Evolutionary conservation across 2,329 filamentous ascomycete species (phyloP), one percentile per base, ranked within the genome.

Genomic region (Fonsecaea erecta): DNA sequence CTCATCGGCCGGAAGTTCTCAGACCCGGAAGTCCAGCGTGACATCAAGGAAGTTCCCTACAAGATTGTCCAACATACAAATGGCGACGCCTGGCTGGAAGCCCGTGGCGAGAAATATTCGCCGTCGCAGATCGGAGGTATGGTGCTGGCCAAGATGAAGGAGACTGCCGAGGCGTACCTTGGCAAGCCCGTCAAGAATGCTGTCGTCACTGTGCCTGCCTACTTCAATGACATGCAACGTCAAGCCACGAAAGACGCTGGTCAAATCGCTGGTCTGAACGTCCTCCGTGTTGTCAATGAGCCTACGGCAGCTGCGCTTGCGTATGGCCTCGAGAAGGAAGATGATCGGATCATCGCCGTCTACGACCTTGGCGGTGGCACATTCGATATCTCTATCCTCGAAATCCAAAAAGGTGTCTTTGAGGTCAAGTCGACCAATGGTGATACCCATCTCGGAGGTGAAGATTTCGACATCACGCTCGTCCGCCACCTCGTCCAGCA

Each of bases 371-470:
- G 93, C 84, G 93, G 93, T 87, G 93, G 93, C 88, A 98, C 93
- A 74, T 98, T 98, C 82, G 94, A 98, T 92, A 96, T 98, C 81
- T 97, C 93, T 70, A 89, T 97, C 69, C 90, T 98, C 16, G 93
- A 97, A 83, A 97, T 98, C 77, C 93, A 97, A 84, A 93, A 93
- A 81, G 94, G 94, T 80, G 93, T 98, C 63, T 98, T 98, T 80
- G 94, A 97, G 85, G 94, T 98, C 81, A 97, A 97, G 88, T 96
- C 94, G 18, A 98, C 94, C 84, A 97, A 97, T 81, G 94, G 94
- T 88, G 94, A 98, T 80, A 98, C 94, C 71, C 94, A 98, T 81
- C 88, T 98, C 74, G 94, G 94, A 88, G 94, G 94, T 83, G 94
- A 98, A 81, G 94, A 98, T 81, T 98, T 97, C 77, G 94, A 98